Conservation (phyloP, 345 rosid species). For the Eucalyptus sp. region DNA sequence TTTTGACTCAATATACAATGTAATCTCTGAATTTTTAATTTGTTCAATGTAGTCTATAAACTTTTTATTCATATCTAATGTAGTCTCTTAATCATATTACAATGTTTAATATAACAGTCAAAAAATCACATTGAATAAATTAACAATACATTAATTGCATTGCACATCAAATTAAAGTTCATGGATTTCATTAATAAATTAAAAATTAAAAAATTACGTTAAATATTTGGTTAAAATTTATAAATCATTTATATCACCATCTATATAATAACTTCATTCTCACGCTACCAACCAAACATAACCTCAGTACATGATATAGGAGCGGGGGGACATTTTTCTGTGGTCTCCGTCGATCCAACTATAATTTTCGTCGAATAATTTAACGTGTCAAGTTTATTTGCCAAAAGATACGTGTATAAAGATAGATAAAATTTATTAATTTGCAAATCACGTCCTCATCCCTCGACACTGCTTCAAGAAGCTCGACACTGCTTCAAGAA, state of each 20-base stretch:
- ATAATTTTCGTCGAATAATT: neutral
- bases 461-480: neutral
- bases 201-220: no score
- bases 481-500: neutral
- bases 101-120: no score
- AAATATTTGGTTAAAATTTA: no score
- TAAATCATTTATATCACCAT: no score
- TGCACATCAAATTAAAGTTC: no score
- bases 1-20: no score
- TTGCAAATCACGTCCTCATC: neutral
- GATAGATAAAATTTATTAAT: neutral
- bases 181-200: no score
- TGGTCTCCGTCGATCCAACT: neutral
- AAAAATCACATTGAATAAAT: no score
- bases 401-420: neutral
- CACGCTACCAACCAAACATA: neutral
- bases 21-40: no score
- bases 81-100: fast-evolving
- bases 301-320: fast-evolving
- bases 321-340: neutral
- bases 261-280: neutral
- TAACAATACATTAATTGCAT: fast-evolving
- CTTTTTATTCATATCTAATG: fast-evolving
- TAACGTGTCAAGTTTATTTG: neutral
- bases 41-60: fast-evolving